phyloP scores from a whole-genome alignment of 2,329 filamentous ascomycete species.

The Sporothrix brasiliensis region DNA sequence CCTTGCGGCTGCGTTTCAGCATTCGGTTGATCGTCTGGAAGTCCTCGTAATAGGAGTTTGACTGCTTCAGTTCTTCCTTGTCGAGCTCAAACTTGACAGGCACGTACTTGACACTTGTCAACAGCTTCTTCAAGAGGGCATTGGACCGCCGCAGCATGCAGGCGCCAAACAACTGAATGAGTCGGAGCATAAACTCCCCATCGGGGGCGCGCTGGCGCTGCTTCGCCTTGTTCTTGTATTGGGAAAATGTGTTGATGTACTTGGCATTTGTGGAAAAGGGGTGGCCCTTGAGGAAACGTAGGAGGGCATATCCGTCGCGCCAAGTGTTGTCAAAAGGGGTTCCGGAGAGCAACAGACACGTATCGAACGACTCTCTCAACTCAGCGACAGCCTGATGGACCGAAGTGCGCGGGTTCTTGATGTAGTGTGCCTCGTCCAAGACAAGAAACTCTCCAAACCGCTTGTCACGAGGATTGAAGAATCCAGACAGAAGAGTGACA shows the following conservation, averaged over 20 bases:
- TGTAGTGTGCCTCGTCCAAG: neutral
- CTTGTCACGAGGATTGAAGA: neutral
- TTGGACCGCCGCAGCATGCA: neutral
- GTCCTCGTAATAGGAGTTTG: too few species aligned
- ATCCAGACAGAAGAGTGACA: neutral
- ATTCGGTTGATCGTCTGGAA: too few species aligned
- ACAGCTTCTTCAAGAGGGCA: too few species aligned
- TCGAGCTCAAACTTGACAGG: too few species aligned
- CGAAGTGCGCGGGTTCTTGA: slow-evolving; percentile 1
- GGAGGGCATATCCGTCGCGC: neutral
- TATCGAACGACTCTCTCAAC: neutral
- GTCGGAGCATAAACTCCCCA: neutral
- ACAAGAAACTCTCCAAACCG: neutral
- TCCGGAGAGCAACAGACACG: neutral
- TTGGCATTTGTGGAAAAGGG: neutral
- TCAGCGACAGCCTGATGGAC: neutral
- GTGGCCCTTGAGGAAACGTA: neutral
- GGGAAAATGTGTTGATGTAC: slow-evolving; percentile 2
- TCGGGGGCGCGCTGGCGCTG: slow-evolving; percentile 5
- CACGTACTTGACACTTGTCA: too few species aligned
- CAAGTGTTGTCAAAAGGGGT: slow-evolving; percentile 1
- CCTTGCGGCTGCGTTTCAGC: too few species aligned
- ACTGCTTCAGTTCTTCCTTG: too few species aligned
- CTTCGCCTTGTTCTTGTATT: slow-evolving; percentile 3
- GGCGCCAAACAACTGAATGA: neutral